A percentile compares a stretch with the other conserved stretches of the same genome.
These are phyloP conservation scores for Tylopilus subfusipes DNA, from an alignment of 768 basidiomycete genomes.

Conservation along the genomic window DNA sequence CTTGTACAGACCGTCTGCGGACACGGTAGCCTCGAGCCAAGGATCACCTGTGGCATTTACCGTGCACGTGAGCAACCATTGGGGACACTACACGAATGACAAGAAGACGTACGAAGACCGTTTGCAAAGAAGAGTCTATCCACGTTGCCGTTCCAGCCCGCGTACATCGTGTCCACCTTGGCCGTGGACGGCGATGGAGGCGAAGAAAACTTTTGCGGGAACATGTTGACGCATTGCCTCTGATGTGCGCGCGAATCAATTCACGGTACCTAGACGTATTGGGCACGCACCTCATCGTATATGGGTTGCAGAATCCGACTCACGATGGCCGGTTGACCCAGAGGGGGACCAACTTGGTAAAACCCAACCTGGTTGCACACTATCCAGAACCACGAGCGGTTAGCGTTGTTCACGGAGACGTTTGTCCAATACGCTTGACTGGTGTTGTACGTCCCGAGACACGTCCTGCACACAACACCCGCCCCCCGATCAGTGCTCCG, in stretches of 20 bases:
- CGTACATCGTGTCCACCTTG: slow-evolving; percentile 47
- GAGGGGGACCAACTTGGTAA: slow-evolving; percentile 38
- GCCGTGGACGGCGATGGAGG: slow-evolving; percentile 43
- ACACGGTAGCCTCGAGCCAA: slow-evolving; percentile 68
- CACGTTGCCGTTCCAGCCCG: slow-evolving; percentile 59
- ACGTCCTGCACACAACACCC: slow-evolving; percentile 26
- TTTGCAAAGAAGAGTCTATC: slow-evolving; percentile 68
- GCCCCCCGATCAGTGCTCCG: slow-evolving; percentile 40
- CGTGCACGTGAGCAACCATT: no score
- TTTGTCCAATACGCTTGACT: slow-evolving; percentile 47
- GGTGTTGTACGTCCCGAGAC: slow-evolving; percentile 42
- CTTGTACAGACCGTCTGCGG: slow-evolving; percentile 46
- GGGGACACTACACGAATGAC: neutral
- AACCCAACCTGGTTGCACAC: slow-evolving; percentile 71
- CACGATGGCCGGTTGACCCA: slow-evolving; percentile 32
- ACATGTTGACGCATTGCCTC: slow-evolving; percentile 72
- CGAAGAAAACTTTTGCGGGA: slow-evolving; percentile 53
- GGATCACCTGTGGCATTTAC: slow-evolving; percentile 55
- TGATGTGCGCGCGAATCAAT: slow-evolving; percentile 21
- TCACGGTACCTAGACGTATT: no score
- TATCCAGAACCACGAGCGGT: slow-evolving; percentile 71
- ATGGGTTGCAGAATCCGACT: slow-evolving; percentile 32
- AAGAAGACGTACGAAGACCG: slow-evolving; percentile 48
- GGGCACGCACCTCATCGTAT: slow-evolving; percentile 26
- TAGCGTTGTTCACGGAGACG: slow-evolving; percentile 49